Base-by-base conservation (phyloP, 176 grass and related monocot genomes). In the Aegilops sharonensis region DNA sequence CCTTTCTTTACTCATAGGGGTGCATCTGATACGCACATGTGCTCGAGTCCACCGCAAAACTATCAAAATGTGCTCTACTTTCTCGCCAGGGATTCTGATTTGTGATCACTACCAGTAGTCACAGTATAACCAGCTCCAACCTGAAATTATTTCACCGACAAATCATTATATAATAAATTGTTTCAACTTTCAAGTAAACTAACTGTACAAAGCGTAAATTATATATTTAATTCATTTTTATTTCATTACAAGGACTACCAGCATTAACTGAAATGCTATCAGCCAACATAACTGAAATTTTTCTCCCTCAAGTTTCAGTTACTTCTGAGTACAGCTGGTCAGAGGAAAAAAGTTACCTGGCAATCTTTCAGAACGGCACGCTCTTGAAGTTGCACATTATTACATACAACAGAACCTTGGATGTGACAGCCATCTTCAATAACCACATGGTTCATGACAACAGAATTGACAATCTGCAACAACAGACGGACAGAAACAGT, bases 331-430 rank as follows among this genome's bases (percentile, higher is more conserved):
- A 52, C 35, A 87, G 20, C 17, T 71, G 15, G 45, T 18, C 73
- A 54, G 30, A 78, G 61, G 77, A 29, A 72, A 74, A 50, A 18
- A 68, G 52, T 43, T 77, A 98, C 96, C 93, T 98, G 96, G 80
- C 96, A 98, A 83, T 98, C 96, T 89, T 95, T 98, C 68, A 98
- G 65, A 89, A 90, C 78, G 87, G 90, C 90, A 56, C 96, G 88
- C 80, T 98, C 96, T 92, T 98, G 96, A 86, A 98, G 89, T 77
- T 98, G 93, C 76, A 98, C 93, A 84, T 98, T 94, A 78, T 92
- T 95, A 45, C 93, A 95, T 88, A 98, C 75, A 88, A 98, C 90
- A 67, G 96, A 95, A 80, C 96, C 93, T 89, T 98, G 96, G 83
- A 98, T 88, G 36, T 89, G 89, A 75, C 96, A 98, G 27, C 92